phyloP scores from a whole-genome alignment of 2,329 filamentous ascomycete species.

The Rhynchosporium graminicola region DNA sequence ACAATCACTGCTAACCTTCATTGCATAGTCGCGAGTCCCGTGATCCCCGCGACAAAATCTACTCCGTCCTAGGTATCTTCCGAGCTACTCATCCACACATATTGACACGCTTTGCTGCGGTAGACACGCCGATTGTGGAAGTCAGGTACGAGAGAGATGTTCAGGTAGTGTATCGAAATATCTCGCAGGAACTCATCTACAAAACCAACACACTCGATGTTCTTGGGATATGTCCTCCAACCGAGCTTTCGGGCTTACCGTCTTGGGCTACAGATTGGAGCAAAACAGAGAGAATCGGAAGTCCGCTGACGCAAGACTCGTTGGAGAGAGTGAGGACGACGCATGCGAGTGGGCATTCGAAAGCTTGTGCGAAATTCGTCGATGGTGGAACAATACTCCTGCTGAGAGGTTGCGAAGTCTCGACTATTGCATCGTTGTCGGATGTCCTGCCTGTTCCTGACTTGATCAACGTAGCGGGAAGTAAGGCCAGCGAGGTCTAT shows the following conservation, averaged over 20 bases:
- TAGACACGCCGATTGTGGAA: not conserved
- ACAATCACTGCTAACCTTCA: too few relatives aligned
- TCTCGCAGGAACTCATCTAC: not conserved
- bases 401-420: not conserved
- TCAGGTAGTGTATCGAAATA: not conserved
- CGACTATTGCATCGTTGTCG: not conserved
- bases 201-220: not conserved
- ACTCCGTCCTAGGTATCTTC: constrained; percentile 17
- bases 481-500: not conserved
- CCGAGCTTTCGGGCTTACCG: not conserved
- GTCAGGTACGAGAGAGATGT: not conserved
- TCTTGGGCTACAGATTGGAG: not conserved
- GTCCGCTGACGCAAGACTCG: not conserved
- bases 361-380: not conserved
- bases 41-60: constrained; percentile 22
- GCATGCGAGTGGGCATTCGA: not conserved
- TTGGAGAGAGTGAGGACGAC: not conserved
- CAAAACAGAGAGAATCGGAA: not conserved
- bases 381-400: not conserved
- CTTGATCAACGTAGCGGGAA: not conserved
- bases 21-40: not conserved
- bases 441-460: not conserved
- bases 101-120: not conserved
- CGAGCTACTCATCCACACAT: not conserved
- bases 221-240: not conserved